These are phyloP conservation scores for Gryganskiella cystojenkinii DNA, from an alignment of 192 early-diverging fungal species.

Conservation along the genomic window DNA sequence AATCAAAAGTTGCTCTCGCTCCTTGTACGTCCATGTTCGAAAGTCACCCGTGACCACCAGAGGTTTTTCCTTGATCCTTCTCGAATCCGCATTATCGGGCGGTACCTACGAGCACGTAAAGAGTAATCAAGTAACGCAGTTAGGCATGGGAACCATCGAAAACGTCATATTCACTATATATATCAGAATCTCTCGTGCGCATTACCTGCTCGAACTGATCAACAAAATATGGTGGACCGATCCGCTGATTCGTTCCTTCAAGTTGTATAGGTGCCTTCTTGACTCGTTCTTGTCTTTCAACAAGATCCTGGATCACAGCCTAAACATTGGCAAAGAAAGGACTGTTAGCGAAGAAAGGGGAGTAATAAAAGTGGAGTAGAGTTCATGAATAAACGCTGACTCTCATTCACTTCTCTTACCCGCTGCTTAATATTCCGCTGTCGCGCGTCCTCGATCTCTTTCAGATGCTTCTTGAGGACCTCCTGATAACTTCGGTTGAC, in stretches of 20 bases:
- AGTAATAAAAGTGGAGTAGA: neutral
- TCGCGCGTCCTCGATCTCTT: slow-evolving; percentile 59
- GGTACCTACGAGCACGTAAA: slow-evolving; percentile 20
- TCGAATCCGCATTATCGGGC: slow-evolving; percentile 32
- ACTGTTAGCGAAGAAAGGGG: too few relatives aligned
- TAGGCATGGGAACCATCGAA: neutral
- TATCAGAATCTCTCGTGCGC: neutral
- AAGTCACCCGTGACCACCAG: neutral
- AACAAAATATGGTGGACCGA: slow-evolving; percentile 47
- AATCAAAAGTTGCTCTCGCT: slow-evolving; percentile 9
- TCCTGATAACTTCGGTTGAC: slow-evolving; percentile 61
- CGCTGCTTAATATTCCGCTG: slow-evolving; percentile 56
- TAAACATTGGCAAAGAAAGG: slow-evolving; percentile 2
- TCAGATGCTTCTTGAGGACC: slow-evolving; percentile 50
- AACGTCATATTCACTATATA: too few relatives aligned
- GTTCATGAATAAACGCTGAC: neutral
- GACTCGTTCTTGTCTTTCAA: slow-evolving; percentile 7
- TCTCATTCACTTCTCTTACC: too few relatives aligned
- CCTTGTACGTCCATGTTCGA: slow-evolving; percentile 8
- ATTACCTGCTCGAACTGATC: slow-evolving; percentile 24
- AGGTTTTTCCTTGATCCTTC: neutral
- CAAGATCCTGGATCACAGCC: slow-evolving; percentile 3
- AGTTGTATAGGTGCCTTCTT: slow-evolving; percentile 19
- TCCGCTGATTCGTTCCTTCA: neutral
- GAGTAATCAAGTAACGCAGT: neutral